Base-by-base conservation (phyloP, 768 basidiomycete genomes). In the Pleurotus tuber-regium region DNA sequence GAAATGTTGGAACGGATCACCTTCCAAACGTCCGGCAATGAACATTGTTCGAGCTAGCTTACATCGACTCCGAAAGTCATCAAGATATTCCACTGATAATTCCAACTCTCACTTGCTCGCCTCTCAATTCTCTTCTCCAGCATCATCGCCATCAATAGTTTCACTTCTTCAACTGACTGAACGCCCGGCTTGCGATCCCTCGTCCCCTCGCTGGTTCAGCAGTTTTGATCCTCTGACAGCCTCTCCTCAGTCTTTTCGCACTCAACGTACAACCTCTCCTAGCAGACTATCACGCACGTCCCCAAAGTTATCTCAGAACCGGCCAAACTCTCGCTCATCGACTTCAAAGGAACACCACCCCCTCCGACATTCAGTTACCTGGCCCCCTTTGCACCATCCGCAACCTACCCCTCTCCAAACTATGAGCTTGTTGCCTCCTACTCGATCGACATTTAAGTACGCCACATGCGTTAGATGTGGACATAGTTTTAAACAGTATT, bases 401-500 rank as follows among this genome's bases (percentile, higher is more conserved):
- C 23, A 28, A 7, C n/a, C 46, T 26, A 16, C 4, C 19, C 23
- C 43, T 14, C 25, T 30, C 10, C 26, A n/a, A 11, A 44, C 12
- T 4, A 16, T 33, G 46, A 21, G 8, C 14, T 23, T 14, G 29
- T 9, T 35, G 2, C 43, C 43, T n/a, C 24, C 28, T 9, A 23
- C 12, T 14, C 30, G 19, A n/a, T 23, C 30, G 4, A 19, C 31
- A 9, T 48, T 31, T 10, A 35, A 35, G n/a, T 35, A 33, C 23
- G 31, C 46, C 30, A 48, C 46, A 33, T 48, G 46, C 21, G 31
- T 35, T 4, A 48, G 46, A 30, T 48, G 46, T 35, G 46, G 46
- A 18, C 30, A 35, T 21, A 48, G 29, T 16, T 48, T 48, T 31
- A 48, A 48, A 19, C 14, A 35, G 46, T 48, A 48, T 48, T 21